Percentiles rank a stretch among this genome's conserved stretches.
Conservation (phyloP, 306 rosid genomes). For the Hippophae rhamnoides region DNA sequence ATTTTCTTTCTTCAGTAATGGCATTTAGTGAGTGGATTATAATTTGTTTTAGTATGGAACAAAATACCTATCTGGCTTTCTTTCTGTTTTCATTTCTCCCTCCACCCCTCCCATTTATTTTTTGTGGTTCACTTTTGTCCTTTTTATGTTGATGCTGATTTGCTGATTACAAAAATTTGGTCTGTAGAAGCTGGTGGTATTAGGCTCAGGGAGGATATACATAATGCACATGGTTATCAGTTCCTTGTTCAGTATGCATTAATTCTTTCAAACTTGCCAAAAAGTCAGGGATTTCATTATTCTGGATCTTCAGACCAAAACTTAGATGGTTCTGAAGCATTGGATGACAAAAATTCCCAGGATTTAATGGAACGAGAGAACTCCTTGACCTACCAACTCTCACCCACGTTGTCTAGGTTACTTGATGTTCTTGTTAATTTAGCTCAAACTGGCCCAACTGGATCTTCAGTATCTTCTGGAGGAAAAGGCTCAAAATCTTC, state of each 20-base stretch:
- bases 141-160: slow-evolving; percentile 27
- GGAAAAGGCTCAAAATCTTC: slow-evolving; percentile 61
- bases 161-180: slow-evolving; percentile 14
- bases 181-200: slow-evolving; percentile 76
- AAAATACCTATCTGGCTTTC: background rate
- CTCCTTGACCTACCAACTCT: slow-evolving; percentile 38
- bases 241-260: slow-evolving; percentile 93
- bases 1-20: slow-evolving; percentile 15
- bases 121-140: too few relatives aligned
- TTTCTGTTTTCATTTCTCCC: background rate
- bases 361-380: slow-evolving; percentile 42
- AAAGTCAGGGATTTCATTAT: slow-evolving; percentile 54
- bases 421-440: slow-evolving; percentile 92
- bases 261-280: slow-evolving; percentile 56
- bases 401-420: slow-evolving; percentile 77
- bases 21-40: slow-evolving; percentile 8
- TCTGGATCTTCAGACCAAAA: slow-evolving; percentile 32
- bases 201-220: slow-evolving; percentile 93
- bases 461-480: slow-evolving; percentile 42
- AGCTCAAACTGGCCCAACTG: slow-evolving; percentile 83
- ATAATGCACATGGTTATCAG: slow-evolving; percentile 97
- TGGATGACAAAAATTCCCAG: slow-evolving; percentile 25
- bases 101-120: too few relatives aligned
- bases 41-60: background rate
- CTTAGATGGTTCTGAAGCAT: slow-evolving; percentile 35